phyloP scores from a whole-genome alignment of 148 eudicot genomes.

The Tetragonia tetragonoides region DNA sequence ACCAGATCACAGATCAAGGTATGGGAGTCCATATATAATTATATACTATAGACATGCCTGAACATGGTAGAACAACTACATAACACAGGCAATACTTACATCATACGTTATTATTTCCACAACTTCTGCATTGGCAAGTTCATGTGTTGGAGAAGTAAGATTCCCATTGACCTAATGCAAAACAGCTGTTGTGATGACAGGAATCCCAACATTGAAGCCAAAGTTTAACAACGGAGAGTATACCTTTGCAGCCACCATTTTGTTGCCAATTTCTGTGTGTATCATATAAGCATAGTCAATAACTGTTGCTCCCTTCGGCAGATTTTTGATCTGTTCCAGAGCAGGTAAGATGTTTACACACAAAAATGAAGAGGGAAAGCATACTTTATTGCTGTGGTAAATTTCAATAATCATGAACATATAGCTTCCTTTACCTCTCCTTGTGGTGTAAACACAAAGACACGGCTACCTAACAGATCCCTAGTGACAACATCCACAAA shows the following conservation, averaged over 20 bases:
- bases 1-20: no score
- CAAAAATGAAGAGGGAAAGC: constrained; percentile 1
- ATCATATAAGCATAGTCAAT: constrained; percentile 98
- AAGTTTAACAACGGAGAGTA: constrained; percentile 12
- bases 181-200: constrained; percentile 20
- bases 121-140: constrained; percentile 97
- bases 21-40: no score
- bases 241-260: constrained; percentile 99
- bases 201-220: background rate
- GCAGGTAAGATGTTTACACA: constrained; percentile 10
- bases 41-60: no score
- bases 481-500: constrained; percentile 91
- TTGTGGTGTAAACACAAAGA: constrained; percentile 93
- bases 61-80: no score
- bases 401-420: background rate
- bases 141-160: constrained; percentile 73
- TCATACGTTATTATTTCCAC: constrained; percentile 87
- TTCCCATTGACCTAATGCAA: constrained; percentile 91
- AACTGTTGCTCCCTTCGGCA: constrained; percentile 92
- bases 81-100: constrained; percentile 40
- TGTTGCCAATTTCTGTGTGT: constrained; percentile 95
- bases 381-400: background rate
- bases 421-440: constrained; percentile 69
- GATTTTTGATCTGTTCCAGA: constrained; percentile 69
- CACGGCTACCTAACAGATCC: constrained; percentile 94